These are phyloP conservation scores for Colletotrichum orbiculare DNA, from an alignment of 2,329 filamentous ascomycete genomes.

Conservation along the genomic window DNA sequence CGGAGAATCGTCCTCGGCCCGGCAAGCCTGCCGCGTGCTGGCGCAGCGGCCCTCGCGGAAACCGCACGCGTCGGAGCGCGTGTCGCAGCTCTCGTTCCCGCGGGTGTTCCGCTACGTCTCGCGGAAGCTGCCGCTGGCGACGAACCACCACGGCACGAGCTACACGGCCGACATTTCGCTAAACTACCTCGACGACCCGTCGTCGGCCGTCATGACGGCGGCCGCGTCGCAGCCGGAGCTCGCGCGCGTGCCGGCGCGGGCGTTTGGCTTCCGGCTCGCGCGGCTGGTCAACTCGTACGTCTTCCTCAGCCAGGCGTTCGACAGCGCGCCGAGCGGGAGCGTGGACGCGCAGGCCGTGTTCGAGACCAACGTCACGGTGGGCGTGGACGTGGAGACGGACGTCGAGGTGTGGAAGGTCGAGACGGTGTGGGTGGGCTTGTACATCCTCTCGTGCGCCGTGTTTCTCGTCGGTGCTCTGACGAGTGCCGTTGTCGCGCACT, in stretches of 20 bases:
- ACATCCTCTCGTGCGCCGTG: constrained; percentile 15
- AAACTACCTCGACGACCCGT: constrained; percentile 17
- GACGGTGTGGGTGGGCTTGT: constrained; percentile 8
- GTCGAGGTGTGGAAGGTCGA: constrained; percentile 11
- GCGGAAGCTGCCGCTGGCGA: constrained; percentile 3
- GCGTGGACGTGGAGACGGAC: neutral
- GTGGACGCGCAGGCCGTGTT: neutral
- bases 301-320: constrained; percentile 16
- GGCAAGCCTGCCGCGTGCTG: constrained; percentile 11
- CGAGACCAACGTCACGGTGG: constrained; percentile 12
- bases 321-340: neutral
- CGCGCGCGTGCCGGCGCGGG: neutral
- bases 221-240: neutral
- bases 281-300: constrained; percentile 22
- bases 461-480: constrained; percentile 1
- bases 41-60: constrained; percentile 12
- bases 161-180: constrained; percentile 4
- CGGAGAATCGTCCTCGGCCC: neutral
- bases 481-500: constrained; percentile 6
- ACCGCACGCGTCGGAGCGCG: constrained; percentile 1
- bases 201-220: neutral
- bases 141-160: neutral
- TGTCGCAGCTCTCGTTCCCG: constrained; percentile 17
- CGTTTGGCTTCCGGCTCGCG: constrained; percentile 9
- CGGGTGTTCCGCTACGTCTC: constrained; percentile 12